phyloP scores from a whole-genome alignment of 2,329 filamentous ascomycete species.

The Cryphonectria carpinicola region DNA sequence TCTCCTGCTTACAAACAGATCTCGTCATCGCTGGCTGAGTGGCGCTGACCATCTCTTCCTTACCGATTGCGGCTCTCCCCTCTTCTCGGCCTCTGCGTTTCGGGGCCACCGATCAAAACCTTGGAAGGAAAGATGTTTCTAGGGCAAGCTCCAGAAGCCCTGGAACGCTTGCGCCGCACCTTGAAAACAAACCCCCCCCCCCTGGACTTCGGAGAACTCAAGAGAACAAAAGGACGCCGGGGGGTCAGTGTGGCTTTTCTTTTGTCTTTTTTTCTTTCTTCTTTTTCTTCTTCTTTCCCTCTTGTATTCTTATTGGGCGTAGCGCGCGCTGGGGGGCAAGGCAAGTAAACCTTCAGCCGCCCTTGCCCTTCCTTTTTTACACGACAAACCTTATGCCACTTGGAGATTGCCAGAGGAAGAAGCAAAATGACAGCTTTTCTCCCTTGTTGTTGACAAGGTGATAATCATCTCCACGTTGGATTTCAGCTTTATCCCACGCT shows the following conservation, averaged over 20 bases:
- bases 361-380: neutral
- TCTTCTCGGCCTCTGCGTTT: neutral
- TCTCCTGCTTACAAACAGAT: neutral
- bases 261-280: neutral
- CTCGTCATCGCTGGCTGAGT: neutral
- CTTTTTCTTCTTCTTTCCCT: neutral
- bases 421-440: neutral
- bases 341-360: neutral
- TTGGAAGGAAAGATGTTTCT: neutral
- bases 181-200: neutral
- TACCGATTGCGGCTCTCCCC: conserved; percentile 2
- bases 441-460: neutral
- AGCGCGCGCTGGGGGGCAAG: neutral
- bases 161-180: neutral
- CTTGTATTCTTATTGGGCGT: neutral
- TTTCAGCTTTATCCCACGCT: neutral
- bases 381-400: neutral
- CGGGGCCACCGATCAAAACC: neutral
- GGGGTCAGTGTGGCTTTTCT: neutral
- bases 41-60: neutral
- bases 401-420: neutral
- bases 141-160: conserved; percentile 3
- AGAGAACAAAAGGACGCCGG: neutral
- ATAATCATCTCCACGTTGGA: neutral
- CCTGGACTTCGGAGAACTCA: neutral